Evolutionary conservation across 495 filamentous ascomycete species (phyloP).

Genomic region (Talaromyces thailandensis): DNA sequence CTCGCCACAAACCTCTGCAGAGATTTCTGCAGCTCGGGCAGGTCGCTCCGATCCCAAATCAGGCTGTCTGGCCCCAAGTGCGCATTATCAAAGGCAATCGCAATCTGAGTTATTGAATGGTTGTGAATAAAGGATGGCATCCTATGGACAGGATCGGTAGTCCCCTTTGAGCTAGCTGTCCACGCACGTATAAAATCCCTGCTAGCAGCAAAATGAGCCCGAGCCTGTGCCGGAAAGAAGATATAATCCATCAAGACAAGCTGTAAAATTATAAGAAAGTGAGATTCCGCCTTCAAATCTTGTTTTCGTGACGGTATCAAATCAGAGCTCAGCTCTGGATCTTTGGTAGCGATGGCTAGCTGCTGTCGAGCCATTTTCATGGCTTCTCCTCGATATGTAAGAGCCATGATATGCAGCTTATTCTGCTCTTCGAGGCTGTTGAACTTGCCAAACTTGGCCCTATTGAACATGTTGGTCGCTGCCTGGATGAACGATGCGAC

Average conservation of each 20-base stretch:
- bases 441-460: not conserved
- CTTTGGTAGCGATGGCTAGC: not conserved
- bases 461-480: slow-evolving; percentile 2
- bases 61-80: slow-evolving; percentile 6
- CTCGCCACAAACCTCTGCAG: not conserved
- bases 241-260: slow-evolving; percentile 8
- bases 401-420: slow-evolving; percentile 2
- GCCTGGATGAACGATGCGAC: slow-evolving; percentile 1
- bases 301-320: not conserved
- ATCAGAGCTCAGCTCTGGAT: no score
- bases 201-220: slow-evolving; percentile 8
- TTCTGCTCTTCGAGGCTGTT: not conserved
- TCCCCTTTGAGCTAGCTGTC: not conserved
- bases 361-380: slow-evolving; percentile 6
- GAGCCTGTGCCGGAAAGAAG: slow-evolving; percentile 1
- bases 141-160: not conserved
- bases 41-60: slow-evolving; percentile 5
- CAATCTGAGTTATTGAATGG: slow-evolving; percentile 4
- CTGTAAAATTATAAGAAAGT: slow-evolving; percentile 6
- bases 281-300: not conserved
- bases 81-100: slow-evolving; percentile 7
- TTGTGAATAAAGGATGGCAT: slow-evolving; percentile 7
- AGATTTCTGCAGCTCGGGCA: not conserved
- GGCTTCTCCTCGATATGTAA: slow-evolving; percentile 9
- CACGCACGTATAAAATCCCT: not conserved